A percentile compares a stretch with the other conserved stretches of the same genome.
These are phyloP conservation scores for Plasmodium inui DNA, from an alignment of 169 alveolate species.

Conservation along the genomic window DNA sequence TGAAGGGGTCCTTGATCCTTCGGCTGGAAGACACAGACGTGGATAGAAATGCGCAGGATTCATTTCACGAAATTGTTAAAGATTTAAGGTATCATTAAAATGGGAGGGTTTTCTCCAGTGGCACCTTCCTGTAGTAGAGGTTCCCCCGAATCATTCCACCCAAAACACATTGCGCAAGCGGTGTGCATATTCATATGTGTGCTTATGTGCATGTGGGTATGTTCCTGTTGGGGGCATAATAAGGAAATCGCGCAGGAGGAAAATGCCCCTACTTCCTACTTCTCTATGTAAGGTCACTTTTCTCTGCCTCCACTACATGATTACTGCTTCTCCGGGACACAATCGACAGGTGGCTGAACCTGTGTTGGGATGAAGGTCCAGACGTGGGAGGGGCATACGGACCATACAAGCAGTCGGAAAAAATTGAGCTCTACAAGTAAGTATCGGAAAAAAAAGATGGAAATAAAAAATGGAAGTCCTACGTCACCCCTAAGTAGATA, in stretches of 20 bases:
- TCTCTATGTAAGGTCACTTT: background rate
- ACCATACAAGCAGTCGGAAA: slow-evolving; percentile 83
- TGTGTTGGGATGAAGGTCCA: slow-evolving; percentile 88
- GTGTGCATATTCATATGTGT: slow-evolving; percentile 1
- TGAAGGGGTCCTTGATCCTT: slow-evolving; percentile 79
- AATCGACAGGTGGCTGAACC: slow-evolving; percentile 84
- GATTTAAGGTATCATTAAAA: slow-evolving; percentile 79
- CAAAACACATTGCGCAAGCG: background rate
- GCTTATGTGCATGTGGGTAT: background rate
- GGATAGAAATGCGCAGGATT: slow-evolving; percentile 68
- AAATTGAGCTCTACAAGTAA: slow-evolving; percentile 31
- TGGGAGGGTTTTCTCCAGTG: background rate
- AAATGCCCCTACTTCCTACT: background rate
- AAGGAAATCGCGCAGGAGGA: background rate
- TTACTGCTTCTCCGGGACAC: background rate
- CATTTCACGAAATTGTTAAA: slow-evolving; percentile 75
- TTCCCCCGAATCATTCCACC: background rate
- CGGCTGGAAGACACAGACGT: slow-evolving; percentile 89
- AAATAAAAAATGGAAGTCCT: background rate
- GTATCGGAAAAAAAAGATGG: background rate
- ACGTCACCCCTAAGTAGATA: background rate
- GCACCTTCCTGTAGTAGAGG: background rate
- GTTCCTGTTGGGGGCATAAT: background rate
- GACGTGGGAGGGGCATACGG: slow-evolving; percentile 81
- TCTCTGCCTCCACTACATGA: background rate